Conservation (phyloP, 768 basidiomycete genomes). For the Russula lepida region DNA sequence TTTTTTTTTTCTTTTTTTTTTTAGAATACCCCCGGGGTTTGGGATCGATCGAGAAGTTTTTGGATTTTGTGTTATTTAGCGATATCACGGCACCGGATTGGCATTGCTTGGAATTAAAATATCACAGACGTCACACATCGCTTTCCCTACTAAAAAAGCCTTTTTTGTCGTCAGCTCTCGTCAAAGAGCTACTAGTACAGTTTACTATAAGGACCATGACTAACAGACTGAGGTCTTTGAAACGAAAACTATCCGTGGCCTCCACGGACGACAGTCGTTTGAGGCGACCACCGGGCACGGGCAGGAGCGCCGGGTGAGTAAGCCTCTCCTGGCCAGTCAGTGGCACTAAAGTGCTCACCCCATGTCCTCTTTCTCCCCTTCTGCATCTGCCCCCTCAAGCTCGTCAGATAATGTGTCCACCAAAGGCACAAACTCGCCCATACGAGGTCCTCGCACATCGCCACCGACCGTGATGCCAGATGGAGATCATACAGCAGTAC, state of each 20-base stretch:
- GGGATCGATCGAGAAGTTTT: background rate
- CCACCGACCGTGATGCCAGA: background rate
- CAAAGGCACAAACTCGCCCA: background rate
- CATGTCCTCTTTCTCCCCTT: background rate
- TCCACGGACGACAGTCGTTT: background rate
- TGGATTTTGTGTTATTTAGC: background rate
- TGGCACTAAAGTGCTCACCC: background rate
- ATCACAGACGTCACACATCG: background rate
- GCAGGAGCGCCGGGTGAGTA: slow-evolving; percentile 8
- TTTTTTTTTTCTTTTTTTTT: background rate
- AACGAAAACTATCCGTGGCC: background rate
- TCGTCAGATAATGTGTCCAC: background rate
- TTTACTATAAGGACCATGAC: background rate
- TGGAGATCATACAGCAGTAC: background rate
- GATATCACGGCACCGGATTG: background rate
- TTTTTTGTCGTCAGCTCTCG: too few relatives aligned
- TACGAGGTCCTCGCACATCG: background rate
- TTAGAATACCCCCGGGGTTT: background rate
- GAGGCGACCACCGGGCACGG: background rate
- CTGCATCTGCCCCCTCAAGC: slow-evolving; percentile 2
- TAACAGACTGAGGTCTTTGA: background rate
- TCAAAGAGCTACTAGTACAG: too few relatives aligned
- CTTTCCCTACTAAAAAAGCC: background rate
- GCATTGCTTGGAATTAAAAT: background rate
- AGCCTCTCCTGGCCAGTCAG: background rate